Percentiles rank a stretch among this genome's conserved stretches.
Evolutionary conservation across 225 moss, liverwort and hornwort genomes (phyloP).

Genomic region (Physcomitrium patens): DNA sequence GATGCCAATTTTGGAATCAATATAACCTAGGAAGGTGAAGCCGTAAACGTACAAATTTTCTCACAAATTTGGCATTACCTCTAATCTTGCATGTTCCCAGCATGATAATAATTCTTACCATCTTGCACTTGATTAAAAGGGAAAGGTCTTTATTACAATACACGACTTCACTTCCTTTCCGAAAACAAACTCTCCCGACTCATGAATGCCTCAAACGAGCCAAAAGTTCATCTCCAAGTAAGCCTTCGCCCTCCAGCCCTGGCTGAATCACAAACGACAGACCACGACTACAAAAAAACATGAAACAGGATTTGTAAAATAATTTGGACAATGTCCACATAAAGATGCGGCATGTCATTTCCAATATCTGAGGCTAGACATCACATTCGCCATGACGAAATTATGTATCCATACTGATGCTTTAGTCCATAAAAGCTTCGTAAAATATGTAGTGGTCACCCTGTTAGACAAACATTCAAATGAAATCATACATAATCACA

Average conservation of each 20-base stretch:
- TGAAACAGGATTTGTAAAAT: neutral
- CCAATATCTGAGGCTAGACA: neutral
- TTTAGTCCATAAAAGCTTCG: neutral
- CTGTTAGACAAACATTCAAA: neutral
- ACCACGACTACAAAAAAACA: neutral
- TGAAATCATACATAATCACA: neutral
- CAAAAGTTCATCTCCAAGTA: neutral
- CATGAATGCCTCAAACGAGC: neutral
- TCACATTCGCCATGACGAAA: neutral
- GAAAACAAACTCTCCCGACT: neutral
- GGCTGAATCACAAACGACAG: neutral
- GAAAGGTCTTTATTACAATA: neutral
- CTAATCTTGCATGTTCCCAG: neutral
- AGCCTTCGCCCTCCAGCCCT: neutral
- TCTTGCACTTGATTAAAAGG: conserved; percentile 14
- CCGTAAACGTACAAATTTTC: conserved; percentile 8
- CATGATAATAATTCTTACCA: neutral
- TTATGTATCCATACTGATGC: conserved; percentile 6
- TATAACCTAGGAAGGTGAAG: conserved; percentile 25
- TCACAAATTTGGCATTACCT: neutral
- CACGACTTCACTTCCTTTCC: neutral
- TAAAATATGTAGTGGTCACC: neutral
- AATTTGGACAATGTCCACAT: neutral
- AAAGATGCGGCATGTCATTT: neutral
- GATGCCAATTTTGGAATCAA: conserved; percentile 12